Evolutionary conservation across 495 filamentous ascomycete species (phyloP), one percentile per base, ranked within the genome.

Genomic region (Penicillium lagena): DNA sequence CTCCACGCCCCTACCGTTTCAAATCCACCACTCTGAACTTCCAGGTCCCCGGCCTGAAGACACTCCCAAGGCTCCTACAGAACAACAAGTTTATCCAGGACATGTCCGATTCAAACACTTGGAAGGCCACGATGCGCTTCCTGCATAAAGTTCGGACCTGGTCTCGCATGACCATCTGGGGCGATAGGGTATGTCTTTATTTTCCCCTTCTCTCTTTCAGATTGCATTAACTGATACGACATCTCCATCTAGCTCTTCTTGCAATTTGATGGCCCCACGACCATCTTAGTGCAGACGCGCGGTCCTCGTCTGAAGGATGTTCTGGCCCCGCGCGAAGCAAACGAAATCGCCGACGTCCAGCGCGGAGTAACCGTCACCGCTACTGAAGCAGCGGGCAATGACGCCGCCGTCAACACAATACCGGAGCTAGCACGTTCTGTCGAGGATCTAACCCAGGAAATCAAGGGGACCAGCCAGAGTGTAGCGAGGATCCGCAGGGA

Each of bases 251-350:
- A 86, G 81, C 71, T 96, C 11, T 97, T 97, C 58, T 68, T 97
- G 15, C 83, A 86, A 53, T 96, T 98, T 55, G 75, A 83, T 17
- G 93, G 93, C 0, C 93, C 93, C 14, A 79, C 76, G 2, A 95
- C 83, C 4, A 74, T 98, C 30, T 71, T 97, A 15, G 64, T 98
- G 54, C 93, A 95, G 54, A 89, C 87, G 17, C 81, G 90, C 13
- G 87, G 82, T 7, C 75, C 85, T 9, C 68, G 84, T 1, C 65
- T 95, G 13, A 78, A 79, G 37, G 93, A 98, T 54, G 77, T 87
- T 7, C 64, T 98, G 40, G 83, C 79, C 12, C 68, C 68, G 9
- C 75, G 78, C 12, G 86, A 97, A 43, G 78, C 95, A 43, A 89
- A 90, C 46, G 93, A 96, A 66, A 79, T 95, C 29, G 91, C 93